phyloP scores from a whole-genome alignment of 495 filamentous ascomycete genomes.

The Podospora pseudopauciseta region DNA sequence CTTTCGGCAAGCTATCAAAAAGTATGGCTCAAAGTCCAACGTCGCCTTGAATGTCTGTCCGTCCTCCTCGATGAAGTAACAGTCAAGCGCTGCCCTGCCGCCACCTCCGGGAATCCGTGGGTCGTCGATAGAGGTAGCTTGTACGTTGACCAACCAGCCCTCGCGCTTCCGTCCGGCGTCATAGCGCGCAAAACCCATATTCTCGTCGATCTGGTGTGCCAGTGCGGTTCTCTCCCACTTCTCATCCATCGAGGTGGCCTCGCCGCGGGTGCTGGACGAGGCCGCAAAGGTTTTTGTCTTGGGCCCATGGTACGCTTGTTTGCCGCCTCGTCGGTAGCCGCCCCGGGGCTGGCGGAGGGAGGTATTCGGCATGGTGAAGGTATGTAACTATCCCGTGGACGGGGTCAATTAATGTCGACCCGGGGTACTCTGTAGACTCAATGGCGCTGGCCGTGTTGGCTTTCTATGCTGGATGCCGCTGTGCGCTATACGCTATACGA shows the following conservation, averaged over 20 bases:
- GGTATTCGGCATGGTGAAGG: slow-evolving; percentile 45
- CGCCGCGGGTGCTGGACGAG: slow-evolving; percentile 65
- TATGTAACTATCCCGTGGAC: background rate
- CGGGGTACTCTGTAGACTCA: background rate
- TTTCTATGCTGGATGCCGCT: background rate
- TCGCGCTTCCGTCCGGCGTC: slow-evolving; percentile 81
- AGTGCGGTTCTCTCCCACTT: slow-evolving; percentile 80
- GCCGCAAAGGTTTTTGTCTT: slow-evolving; percentile 71
- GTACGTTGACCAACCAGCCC: slow-evolving; percentile 95
- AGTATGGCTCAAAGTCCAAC: slow-evolving; percentile 94
- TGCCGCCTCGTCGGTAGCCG: slow-evolving; percentile 51
- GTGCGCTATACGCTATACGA: background rate
- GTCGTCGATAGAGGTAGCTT: slow-evolving; percentile 83
- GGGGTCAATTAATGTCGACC: background rate
- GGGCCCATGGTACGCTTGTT: slow-evolving; percentile 52
- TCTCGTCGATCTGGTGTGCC: slow-evolving; percentile 88
- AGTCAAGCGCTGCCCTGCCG: slow-evolving; percentile 88
- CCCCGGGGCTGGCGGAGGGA: slow-evolving; percentile 46
- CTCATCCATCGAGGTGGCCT: slow-evolving; percentile 80
- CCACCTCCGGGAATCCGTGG: slow-evolving; percentile 67
- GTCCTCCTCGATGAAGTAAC: slow-evolving; percentile 94
- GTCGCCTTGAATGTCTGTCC: slow-evolving; percentile 95
- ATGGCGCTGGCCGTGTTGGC: background rate
- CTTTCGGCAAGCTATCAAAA: slow-evolving; percentile 84
- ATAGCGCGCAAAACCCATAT: slow-evolving; percentile 88